These are phyloP conservation scores for Ogataea ramenticola DNA, from an alignment of 805 yeast genomes.

Conservation along the genomic window DNA sequence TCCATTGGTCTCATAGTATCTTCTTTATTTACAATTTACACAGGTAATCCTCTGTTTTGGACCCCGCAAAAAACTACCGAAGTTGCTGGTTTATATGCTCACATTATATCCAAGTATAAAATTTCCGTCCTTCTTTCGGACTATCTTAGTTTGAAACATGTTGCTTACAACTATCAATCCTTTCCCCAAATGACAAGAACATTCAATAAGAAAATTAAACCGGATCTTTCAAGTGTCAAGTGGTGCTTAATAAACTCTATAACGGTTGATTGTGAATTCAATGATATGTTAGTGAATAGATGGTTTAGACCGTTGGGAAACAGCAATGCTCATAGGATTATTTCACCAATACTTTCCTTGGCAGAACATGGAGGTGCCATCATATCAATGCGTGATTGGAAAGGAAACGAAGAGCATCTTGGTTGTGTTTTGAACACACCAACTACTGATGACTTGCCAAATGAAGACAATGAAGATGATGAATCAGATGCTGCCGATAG, in stretches of 20 bases:
- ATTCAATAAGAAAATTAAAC: conserved; percentile 64
- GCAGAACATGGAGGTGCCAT: conserved; percentile 97
- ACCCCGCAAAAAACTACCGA: conserved; percentile 68
- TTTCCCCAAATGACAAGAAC: conserved; percentile 81
- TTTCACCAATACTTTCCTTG: conserved; percentile 82
- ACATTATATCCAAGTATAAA: conserved; percentile 59
- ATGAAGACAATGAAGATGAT: conserved; percentile 21
- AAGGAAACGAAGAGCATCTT: conserved; percentile 59
- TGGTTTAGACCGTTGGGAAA: conserved; percentile 92
- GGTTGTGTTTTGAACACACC: conserved; percentile 40
- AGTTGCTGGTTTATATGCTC: conserved; percentile 81
- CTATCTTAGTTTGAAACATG: conserved; percentile 81
- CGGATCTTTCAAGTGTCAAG: conserved; percentile 70
- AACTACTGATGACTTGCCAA: conserved; percentile 28
- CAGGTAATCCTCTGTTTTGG: conserved; percentile 80
- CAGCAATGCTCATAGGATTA: conserved; percentile 60
- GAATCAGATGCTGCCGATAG: conserved; percentile 25
- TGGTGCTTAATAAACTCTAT: conserved; percentile 89
- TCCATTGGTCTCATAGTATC: conserved; percentile 87
- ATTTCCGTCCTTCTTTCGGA: conserved; percentile 78
- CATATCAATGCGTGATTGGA: conserved; percentile 86
- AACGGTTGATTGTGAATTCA: conserved; percentile 88
- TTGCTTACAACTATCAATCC: conserved; percentile 86
- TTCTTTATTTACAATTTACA: conserved; percentile 67
- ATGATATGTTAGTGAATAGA: conserved; percentile 80